A percentile compares a stretch with the other conserved stretches of the same genome.
phyloP scores from a whole-genome alignment of 2,329 filamentous ascomycete genomes.

The Taxawa tesnikishii region DNA sequence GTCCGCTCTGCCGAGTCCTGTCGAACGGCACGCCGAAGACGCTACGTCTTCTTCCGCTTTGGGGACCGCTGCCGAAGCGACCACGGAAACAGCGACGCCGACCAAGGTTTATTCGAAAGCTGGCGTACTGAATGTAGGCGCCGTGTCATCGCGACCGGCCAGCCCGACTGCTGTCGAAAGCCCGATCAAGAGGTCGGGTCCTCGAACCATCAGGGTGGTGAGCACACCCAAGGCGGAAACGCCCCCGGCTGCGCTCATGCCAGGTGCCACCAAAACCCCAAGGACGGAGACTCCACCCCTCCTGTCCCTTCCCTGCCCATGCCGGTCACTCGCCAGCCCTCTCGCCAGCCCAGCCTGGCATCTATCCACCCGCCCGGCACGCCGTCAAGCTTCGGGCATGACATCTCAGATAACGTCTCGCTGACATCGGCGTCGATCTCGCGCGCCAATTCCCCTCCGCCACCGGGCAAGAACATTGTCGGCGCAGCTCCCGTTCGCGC shows the following conservation, averaged over 20 bases:
- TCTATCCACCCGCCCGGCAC: constrained; percentile 57
- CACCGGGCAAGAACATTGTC: constrained; percentile 36
- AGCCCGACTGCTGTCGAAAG: constrained; percentile 13
- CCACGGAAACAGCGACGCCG: constrained; percentile 16
- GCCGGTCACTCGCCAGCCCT: constrained; percentile 27
- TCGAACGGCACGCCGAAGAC: no score
- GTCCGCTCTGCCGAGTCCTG: constrained; percentile 8
- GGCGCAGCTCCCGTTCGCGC: constrained; percentile 56
- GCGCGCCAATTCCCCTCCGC: constrained; percentile 56
- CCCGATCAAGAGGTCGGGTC: constrained; percentile 23
- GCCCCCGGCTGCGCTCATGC: no score
- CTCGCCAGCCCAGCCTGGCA: constrained; percentile 41
- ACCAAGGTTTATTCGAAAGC: constrained; percentile 13
- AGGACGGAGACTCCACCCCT: constrained; percentile 45
- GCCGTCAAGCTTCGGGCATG: constrained; percentile 59
- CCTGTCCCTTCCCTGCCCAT: constrained; percentile 17
- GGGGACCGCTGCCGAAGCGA: constrained; percentile 8
- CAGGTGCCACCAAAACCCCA: no score
- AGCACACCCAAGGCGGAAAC: constrained; percentile 51
- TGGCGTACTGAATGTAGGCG: constrained; percentile 12
- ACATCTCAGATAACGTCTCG: constrained; percentile 65
- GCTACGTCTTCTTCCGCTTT: constrained; percentile 6
- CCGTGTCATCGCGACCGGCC: constrained; percentile 25
- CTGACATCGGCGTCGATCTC: constrained; percentile 62
- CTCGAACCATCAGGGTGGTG: constrained; percentile 60